Evolutionary conservation across 1,139 yeast genomes (phyloP).

Genomic region (Kodamaea anthophila): DNA sequence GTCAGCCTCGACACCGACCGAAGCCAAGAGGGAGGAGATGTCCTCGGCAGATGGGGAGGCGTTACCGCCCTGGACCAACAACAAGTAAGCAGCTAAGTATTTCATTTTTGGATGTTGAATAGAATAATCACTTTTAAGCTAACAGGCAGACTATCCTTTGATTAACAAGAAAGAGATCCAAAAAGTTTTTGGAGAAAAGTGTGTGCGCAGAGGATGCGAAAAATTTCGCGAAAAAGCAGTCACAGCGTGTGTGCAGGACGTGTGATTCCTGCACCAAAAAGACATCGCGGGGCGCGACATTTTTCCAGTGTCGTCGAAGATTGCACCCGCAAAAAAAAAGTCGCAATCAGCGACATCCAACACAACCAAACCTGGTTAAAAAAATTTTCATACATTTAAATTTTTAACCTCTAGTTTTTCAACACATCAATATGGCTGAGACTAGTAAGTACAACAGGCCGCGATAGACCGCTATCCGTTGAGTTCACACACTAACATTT

Average conservation of each 20-base stretch:
- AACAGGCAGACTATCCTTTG: constrained; percentile 56
- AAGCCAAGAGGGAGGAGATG: constrained; percentile 62
- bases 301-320: too few species aligned
- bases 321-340: constrained; percentile 3
- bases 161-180: constrained; percentile 11
- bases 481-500: constrained; percentile 27
- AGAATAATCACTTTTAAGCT: constrained; percentile 60
- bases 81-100: constrained; percentile 88
- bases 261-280: constrained; percentile 1
- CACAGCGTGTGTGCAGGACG: constrained; percentile 2
- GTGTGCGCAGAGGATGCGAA: neutral
- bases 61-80: constrained; percentile 83
- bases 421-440: constrained; percentile 37
- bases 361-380: constrained; percentile 4
- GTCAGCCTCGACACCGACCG: constrained; percentile 78
- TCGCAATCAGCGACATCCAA: neutral
- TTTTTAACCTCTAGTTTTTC: constrained; percentile 7
- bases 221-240: constrained; percentile 8
- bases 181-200: constrained; percentile 4
- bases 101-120: constrained; percentile 46
- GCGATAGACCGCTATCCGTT: constrained; percentile 3
- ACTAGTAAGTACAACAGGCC: constrained; percentile 32
- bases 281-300: too few species aligned
- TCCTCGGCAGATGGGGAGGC: constrained; percentile 70
- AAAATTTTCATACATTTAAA: constrained; percentile 6